Conservation (phyloP, 83 land plant species). For the Picea mariana region DNA sequence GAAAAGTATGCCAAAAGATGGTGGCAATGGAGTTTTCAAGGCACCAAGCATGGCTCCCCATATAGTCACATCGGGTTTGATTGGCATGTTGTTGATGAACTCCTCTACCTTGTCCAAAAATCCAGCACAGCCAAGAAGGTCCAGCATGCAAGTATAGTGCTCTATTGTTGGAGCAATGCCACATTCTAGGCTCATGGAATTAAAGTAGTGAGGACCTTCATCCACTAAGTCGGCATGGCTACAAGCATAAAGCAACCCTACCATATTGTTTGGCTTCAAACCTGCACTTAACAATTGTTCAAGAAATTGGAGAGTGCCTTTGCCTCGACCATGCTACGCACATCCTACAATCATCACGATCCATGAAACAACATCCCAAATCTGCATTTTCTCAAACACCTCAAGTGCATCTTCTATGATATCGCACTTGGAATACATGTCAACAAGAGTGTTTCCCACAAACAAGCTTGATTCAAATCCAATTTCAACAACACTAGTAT, state of each 20-base stretch:
- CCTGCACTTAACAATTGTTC: slow-evolving; percentile 13
- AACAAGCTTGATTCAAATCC: no score
- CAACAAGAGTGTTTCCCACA: no score
- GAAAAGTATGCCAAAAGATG: no score
- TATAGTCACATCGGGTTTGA: slow-evolving; percentile 5
- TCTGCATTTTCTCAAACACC: slow-evolving; percentile 9
- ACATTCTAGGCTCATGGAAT: slow-evolving; percentile 19
- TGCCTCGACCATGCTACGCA: slow-evolving; percentile 15
- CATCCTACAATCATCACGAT: slow-evolving; percentile 18
- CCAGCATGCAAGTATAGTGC: no score
- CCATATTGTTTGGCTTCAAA: slow-evolving; percentile 13
- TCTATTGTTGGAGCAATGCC: neutral
- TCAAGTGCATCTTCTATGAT: no score
- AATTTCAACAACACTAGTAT: no score
- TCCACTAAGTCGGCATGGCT: slow-evolving; percentile 25
- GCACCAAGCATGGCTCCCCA: neutral
- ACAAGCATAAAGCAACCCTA: slow-evolving; percentile 18
- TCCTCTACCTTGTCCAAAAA: slow-evolving; percentile 13
- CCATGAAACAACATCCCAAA: slow-evolving; percentile 22
- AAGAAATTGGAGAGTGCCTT: slow-evolving; percentile 6
- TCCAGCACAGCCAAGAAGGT: neutral
- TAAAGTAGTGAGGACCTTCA: slow-evolving; percentile 14
- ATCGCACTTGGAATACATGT: no score
- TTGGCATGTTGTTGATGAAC: neutral
- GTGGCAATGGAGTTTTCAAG: no score